Base-by-base conservation (phyloP, 768 basidiomycete genomes). In the Russula olivacea region DNA sequence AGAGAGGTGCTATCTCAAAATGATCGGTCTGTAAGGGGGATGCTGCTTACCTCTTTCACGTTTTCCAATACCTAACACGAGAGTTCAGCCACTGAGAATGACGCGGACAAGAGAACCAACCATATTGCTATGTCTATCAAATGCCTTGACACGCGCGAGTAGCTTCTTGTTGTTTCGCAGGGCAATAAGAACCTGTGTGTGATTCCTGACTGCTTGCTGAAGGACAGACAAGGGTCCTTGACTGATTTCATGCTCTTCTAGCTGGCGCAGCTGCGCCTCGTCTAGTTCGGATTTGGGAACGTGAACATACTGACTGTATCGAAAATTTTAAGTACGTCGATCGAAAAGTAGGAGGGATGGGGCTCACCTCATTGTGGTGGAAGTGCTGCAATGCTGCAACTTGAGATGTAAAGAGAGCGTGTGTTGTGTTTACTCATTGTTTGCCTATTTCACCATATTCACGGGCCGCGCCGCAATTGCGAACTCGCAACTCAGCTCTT, bases 61-160 rank as follows among this genome's bases (percentile, higher is more conserved):
- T 98, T 98, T 77, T 98, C 96, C 63, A 98, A 81, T 19, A 96
- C 93, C 93, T 95, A 65, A 0, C 51, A 34, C 58, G 68, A 15
- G 34, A 60, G 52, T 66, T 61, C 66, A 59, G 55, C 50, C 23
- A 34, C n/a, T 30, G 52, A 32, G 62, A 59, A 25, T n/a, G 17
- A 21, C 38, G 17, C 45, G 57, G 54, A 45, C 25, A 51, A 7
- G 55, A 21, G 25, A 47, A 76, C 86, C 53, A 68, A 92, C 96
- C 95, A 99, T 98, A 73, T 99, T 99, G 70, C 92, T 91, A 76
- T 99, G 97, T 72, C 97, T 82, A 75, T 99, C 97, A 73, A 99
- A 99, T 0, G 97, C 97, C 76, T 99, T 99, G 60, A 98, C 95
- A 55, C 95, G 85, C 38, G 92, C 91, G 52, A 94, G 81, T 40